A percentile compares a stretch with the other conserved stretches of the same genome.
These are phyloP conservation scores for Endoconidiophora laricicola DNA, from an alignment of 2,329 filamentous ascomycete species.

Conservation along the genomic window DNA sequence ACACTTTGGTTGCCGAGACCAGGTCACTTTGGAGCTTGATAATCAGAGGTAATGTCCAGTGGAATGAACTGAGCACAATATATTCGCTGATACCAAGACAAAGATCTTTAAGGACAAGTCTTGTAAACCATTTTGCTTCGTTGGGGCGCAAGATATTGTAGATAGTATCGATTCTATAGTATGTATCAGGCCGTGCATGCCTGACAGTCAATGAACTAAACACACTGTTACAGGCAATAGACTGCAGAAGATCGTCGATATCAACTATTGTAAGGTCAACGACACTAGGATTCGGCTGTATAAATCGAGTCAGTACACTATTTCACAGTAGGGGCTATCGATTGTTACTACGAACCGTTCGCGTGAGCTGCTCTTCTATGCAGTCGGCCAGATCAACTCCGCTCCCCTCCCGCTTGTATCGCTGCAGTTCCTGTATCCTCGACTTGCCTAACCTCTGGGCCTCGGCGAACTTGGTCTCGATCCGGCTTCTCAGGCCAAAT, in stretches of 20 bases:
- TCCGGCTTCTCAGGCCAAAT: conserved; percentile 48
- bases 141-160: conserved; percentile 21
- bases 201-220: conserved; percentile 54
- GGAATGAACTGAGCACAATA: conserved; percentile 41
- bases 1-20: conserved; percentile 36
- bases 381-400: conserved; percentile 56
- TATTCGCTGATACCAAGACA: conserved; percentile 44
- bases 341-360: conserved; percentile 31
- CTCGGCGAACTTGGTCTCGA: conserved; percentile 52
- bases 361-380: conserved; percentile 45
- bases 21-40: conserved; percentile 57
- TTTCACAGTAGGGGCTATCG: not conserved
- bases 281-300: not conserved
- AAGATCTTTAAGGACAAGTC: conserved; percentile 61
- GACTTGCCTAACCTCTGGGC: conserved; percentile 47
- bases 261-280: conserved; percentile 46
- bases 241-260: conserved; percentile 48
- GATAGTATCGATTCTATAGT: not conserved
- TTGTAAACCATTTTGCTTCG: conserved; percentile 77
- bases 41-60: conserved; percentile 53
- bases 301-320: not conserved
- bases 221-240: conserved; percentile 47
- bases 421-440: conserved; percentile 42
- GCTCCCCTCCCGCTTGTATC: conserved; percentile 40
- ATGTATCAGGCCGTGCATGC: conserved; percentile 27